Percentiles rank a stretch among this genome's conserved stretches.
phyloP scores from a whole-genome alignment of 371 early-diverging fungal genomes.

The Mortierella sp. region DNA sequence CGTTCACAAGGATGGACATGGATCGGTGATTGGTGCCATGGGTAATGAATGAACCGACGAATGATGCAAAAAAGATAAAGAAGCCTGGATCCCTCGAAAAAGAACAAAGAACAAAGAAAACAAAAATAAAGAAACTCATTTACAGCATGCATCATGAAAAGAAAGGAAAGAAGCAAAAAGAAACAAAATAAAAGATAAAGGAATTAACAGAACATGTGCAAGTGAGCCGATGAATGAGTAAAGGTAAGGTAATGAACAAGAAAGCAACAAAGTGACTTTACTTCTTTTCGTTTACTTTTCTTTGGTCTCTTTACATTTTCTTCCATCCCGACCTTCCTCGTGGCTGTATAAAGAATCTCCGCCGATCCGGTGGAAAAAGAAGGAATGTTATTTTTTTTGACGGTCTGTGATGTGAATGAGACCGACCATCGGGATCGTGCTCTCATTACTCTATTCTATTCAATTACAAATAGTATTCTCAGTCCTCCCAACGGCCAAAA shows the following conservation, averaged over 20 bases:
- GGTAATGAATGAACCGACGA: not conserved
- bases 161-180: not conserved
- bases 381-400: not conserved
- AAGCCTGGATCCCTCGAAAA: conserved; percentile 1
- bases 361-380: not conserved
- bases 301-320: not conserved
- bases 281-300: not conserved
- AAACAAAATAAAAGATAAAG: not conserved
- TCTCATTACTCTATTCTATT: not conserved
- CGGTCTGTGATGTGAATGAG: not conserved
- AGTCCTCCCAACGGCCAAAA: not conserved
- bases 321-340: conserved; percentile 7
- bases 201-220: conserved; percentile 5
- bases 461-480: not conserved
- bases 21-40: not conserved
- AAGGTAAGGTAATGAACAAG: too few species aligned
- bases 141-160: not conserved
- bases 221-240: not conserved
- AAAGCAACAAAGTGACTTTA: too few species aligned
- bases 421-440: not conserved
- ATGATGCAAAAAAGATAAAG: not conserved
- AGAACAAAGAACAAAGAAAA: not conserved
- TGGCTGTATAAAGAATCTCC: not conserved
- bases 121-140: too few species aligned
- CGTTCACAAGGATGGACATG: not conserved